Evolutionary conservation across 257 asterid genomes (phyloP).

Genomic region (Capsicum baccatum): DNA sequence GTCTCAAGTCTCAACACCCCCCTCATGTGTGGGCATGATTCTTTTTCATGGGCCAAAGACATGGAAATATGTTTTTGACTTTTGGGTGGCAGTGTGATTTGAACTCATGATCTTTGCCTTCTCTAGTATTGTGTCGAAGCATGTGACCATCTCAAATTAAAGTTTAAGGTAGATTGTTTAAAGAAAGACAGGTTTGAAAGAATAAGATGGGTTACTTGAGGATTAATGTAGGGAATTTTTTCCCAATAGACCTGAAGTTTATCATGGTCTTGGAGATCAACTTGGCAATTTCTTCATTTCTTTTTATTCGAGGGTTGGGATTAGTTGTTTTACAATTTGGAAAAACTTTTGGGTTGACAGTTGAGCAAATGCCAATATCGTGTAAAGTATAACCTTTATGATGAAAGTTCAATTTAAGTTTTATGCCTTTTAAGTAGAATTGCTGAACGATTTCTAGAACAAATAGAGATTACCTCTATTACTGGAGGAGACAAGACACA

Average conservation of each 20-base stretch:
- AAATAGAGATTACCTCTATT: not conserved
- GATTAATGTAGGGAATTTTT: conserved; percentile 45
- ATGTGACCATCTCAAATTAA: conserved; percentile 2
- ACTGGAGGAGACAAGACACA: not conserved
- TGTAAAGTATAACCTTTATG: not conserved
- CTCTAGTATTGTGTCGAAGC: not conserved
- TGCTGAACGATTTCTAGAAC: not conserved
- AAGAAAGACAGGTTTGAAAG: conserved; percentile 68
- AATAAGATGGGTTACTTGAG: conserved; percentile 52
- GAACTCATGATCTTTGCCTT: not conserved
- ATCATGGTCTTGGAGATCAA: conserved; percentile 59
- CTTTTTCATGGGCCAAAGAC: not conserved
- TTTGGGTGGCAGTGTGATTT: not conserved
- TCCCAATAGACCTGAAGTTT: conserved; percentile 36
- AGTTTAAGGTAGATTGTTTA: conserved; percentile 51
- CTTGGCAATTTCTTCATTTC: conserved; percentile 54
- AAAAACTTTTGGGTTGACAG: conserved; percentile 56
- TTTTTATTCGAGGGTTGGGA: conserved; percentile 30
- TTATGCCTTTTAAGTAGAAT: not conserved
- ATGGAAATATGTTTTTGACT: not conserved
- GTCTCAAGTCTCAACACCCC: not conserved
- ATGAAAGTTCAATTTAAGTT: not conserved
- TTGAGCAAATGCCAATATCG: conserved; percentile 6
- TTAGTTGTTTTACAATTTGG: conserved; percentile 50
- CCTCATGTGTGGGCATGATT: not conserved